Conservation (phyloP, 176 grass and related monocot genomes). For the Guadua angustifolia region DNA sequence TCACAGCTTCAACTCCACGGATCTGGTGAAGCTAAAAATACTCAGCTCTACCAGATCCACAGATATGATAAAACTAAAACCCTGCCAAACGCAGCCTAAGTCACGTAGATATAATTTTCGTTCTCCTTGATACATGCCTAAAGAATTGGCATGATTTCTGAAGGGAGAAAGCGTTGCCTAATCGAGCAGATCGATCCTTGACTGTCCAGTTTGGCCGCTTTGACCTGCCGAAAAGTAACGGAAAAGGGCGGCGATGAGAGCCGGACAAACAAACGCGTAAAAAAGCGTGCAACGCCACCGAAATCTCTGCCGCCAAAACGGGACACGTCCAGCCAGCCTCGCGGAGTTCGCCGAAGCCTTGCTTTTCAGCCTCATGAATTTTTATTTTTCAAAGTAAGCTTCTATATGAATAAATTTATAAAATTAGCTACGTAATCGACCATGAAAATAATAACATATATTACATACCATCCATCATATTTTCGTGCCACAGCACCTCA, state of each 20-base stretch:
- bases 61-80: too few species aligned
- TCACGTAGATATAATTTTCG: background rate
- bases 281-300: background rate
- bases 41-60: too few species aligned
- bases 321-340: background rate
- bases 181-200: background rate
- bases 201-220: background rate
- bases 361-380: too few species aligned
- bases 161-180: background rate
- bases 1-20: too few species aligned
- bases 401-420: too few species aligned
- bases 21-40: too few species aligned
- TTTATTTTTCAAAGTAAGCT: too few species aligned
- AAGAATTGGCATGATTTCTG: background rate
- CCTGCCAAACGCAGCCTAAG: too few species aligned
- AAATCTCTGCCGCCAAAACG: conserved; percentile 12
- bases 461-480: too few species aligned
- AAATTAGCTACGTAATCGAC: too few species aligned
- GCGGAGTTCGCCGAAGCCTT: background rate
- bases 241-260: background rate
- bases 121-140: background rate
- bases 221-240: background rate
- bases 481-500: too few species aligned
- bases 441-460: too few species aligned
- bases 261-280: background rate